These are phyloP conservation scores for Kazachstania viticola DNA, from an alignment of 805 yeast species.

Conservation along the genomic window DNA sequence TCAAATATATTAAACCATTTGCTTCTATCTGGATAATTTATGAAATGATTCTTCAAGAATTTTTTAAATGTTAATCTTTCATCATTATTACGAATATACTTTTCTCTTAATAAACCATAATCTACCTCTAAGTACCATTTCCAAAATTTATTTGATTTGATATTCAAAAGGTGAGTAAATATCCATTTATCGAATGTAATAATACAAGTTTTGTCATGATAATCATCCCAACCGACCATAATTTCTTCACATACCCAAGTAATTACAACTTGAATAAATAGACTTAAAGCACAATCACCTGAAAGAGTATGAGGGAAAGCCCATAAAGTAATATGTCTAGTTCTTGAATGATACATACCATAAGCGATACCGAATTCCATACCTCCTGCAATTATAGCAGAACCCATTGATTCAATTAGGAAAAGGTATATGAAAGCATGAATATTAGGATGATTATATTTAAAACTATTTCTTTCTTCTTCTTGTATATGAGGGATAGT, in stretches of 20 bases:
- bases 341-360: constrained; percentile 14
- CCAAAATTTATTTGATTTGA: background rate
- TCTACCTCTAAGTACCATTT: constrained; percentile 9
- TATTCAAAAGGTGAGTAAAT: background rate
- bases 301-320: constrained; percentile 20
- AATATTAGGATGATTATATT: background rate
- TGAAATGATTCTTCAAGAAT: constrained; percentile 1
- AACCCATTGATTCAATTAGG: constrained; percentile 10
- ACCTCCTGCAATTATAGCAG: constrained; percentile 19
- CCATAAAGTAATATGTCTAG: constrained; percentile 10
- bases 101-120: constrained; percentile 4
- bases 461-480: too few relatives aligned
- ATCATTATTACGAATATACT: background rate
- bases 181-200: background rate
- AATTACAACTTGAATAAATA: constrained; percentile 15
- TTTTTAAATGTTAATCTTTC: background rate
- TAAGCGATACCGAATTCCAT: constrained; percentile 18
- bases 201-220: constrained; percentile 2
- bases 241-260: constrained; percentile 17
- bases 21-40: constrained; percentile 7
- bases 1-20: constrained; percentile 6
- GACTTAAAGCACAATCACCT: constrained; percentile 17
- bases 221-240: constrained; percentile 14
- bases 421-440: constrained; percentile 1
- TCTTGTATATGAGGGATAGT: too few relatives aligned